Base-by-base conservation (phyloP, 2,329 filamentous ascomycete species). In the Alternaria postmessia region DNA sequence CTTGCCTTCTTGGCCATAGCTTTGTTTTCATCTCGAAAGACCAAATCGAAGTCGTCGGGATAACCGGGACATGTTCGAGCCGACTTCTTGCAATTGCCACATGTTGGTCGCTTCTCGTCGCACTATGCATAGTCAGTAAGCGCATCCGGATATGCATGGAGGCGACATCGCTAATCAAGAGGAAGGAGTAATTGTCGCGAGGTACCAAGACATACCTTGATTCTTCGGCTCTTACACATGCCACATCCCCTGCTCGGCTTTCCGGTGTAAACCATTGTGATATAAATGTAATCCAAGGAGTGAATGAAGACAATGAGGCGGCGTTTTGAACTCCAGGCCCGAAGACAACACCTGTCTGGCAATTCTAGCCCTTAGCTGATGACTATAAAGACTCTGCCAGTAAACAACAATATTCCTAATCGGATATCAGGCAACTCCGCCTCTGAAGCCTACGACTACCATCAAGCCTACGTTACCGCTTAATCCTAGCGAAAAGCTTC, bases 11-110 rank as follows among this genome's bases (percentile, higher is more conserved):
- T 83, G 70, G 88, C 88, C 34, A 89, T 89, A 1, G 88, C 88
- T 66, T 87, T 86, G 28, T 89, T 91, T 79, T 91, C 89, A 74
- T 91, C 89, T 57, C 89, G 87, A 68, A 91, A 91, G 55, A 92
- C 86, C 24, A 91, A 79, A 68, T 92, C 89, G 67, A 91, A 90
- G 65, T 91, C 88, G 71, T 91, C 87, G 73, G 87, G 73, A 58
- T 75, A 78, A 3, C 75, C 75, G 26, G 75, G 75, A 52, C 75
- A 78, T 3, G 61, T 60, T 12, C 73, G 67, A 7, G 67, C 66
- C 16, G 72, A 74, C 57, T 78, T 78, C 57, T 73, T 70, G 54
- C 75, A 78, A 56, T 76, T 74, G 32, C 72, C 70, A 68, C 75
- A 78, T 67, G 64, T 76, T 52, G 75, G 75, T 53, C 72, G 67